These are phyloP conservation scores for Stemphylium lycopersici DNA, from an alignment of 2,329 filamentous ascomycete genomes.

Conservation along the genomic window DNA sequence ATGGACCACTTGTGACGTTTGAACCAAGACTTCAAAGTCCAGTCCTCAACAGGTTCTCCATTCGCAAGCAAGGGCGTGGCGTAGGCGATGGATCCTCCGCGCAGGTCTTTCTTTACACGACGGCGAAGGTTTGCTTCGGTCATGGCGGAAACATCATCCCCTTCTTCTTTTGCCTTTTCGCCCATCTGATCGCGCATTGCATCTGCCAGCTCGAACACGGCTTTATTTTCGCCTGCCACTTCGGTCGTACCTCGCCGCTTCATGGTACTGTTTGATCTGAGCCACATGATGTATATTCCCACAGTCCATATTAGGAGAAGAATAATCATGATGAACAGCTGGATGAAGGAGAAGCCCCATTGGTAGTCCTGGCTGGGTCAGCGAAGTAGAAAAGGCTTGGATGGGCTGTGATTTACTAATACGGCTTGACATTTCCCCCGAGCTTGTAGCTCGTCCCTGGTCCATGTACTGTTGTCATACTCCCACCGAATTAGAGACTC, in stretches of 20 bases:
- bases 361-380: conserved; percentile 22
- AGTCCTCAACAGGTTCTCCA: not conserved
- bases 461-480: conserved; percentile 9
- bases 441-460: not conserved
- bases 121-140: conserved; percentile 1
- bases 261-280: conserved; percentile 13
- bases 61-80: not conserved
- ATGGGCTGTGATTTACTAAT: not conserved
- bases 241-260: conserved; percentile 3
- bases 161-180: not conserved
- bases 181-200: conserved; percentile 20
- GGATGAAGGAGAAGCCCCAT: conserved; percentile 35
- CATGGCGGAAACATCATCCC: not conserved
- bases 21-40: not conserved
- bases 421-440: conserved; percentile 20
- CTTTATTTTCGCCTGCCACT: conserved; percentile 26
- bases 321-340: conserved; percentile 22
- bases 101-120: conserved; percentile 4
- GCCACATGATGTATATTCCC: conserved; percentile 25
- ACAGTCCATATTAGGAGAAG: conserved; percentile 23
- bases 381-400: not conserved
- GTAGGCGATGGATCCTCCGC: conserved; percentile 27
- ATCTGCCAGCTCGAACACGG: conserved; percentile 27
- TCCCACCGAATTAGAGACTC: not conserved
- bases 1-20: not conserved